Evolutionary conservation across 202 grass and related monocot genomes (phyloP).

Genomic region (Dendrocalamus latiflorus): DNA sequence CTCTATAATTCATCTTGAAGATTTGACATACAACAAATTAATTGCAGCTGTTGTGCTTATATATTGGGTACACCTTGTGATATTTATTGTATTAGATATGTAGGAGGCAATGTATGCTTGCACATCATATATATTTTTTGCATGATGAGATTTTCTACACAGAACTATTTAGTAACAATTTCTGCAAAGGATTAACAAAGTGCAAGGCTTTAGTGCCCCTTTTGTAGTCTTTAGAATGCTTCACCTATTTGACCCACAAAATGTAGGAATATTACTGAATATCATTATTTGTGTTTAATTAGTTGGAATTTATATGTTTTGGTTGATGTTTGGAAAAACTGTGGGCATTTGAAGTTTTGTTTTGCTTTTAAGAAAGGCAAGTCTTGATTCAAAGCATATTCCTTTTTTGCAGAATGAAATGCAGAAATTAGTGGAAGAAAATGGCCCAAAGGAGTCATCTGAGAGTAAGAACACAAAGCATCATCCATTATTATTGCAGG

Average conservation of each 20-base stretch:
- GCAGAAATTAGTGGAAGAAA: slow-evolving; percentile 63
- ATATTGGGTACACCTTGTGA: neutral
- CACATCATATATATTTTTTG: neutral
- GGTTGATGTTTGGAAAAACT: neutral
- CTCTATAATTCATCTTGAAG: neutral
- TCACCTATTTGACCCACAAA: neutral
- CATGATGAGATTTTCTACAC: neutral
- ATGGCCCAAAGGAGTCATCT: slow-evolving; percentile 38
- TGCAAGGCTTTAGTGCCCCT: neutral
- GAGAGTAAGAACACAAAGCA: no score
- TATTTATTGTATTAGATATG: neutral
- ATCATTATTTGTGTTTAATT: neutral
- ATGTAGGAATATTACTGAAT: neutral
- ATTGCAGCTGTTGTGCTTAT: neutral
- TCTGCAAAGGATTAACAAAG: neutral
- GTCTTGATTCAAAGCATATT: neutral
- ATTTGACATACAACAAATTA: neutral
- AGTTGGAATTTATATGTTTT: neutral
- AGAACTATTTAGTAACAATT: neutral
- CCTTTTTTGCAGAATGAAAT: slow-evolving; percentile 64
- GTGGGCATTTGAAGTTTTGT: neutral
- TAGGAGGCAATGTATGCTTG: neutral
- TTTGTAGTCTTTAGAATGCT: no score
- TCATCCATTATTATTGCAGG: slow-evolving; percentile 83
- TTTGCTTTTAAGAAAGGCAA: neutral